phyloP scores from a whole-genome alignment of 257 asterid species.

The Plantago major region DNA sequence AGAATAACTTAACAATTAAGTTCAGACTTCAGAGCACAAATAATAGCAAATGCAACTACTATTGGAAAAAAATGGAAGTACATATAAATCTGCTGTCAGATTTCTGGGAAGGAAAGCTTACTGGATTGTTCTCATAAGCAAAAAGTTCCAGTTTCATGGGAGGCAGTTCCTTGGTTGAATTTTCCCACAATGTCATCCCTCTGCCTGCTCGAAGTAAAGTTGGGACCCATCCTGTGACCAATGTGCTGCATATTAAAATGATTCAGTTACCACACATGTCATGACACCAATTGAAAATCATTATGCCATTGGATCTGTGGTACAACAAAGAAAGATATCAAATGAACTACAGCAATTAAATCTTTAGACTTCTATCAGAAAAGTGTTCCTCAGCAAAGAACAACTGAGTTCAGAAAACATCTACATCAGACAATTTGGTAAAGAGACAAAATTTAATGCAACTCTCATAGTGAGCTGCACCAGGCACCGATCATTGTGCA shows the following conservation, averaged over 20 bases:
- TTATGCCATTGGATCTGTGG: neutral
- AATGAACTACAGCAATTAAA: neutral
- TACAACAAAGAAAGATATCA: neutral
- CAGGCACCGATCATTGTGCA: neutral
- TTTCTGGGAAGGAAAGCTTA: conserved; percentile 25
- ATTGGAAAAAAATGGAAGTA: neutral
- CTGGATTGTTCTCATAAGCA: conserved; percentile 70
- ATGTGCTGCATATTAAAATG: conserved; percentile 47
- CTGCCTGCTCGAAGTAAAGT: conserved; percentile 83
- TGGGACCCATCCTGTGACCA: conserved; percentile 85
- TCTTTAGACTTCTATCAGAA: neutral
- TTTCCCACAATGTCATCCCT: conserved; percentile 77
- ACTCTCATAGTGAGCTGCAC: neutral
- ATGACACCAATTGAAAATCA: neutral
- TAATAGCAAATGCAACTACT: no score
- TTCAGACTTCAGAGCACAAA: no score
- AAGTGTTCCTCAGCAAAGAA: neutral
- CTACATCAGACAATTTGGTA: neutral
- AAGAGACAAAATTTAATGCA: neutral
- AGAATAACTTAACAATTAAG: no score
- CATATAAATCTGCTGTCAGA: neutral
- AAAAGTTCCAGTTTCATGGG: conserved; percentile 58
- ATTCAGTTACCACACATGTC: neutral
- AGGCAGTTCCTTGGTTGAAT: conserved; percentile 51
- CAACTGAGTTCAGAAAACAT: neutral